Conservation (phyloP, 768 basidiomycete species). For the Hemileccinum impolitum region DNA sequence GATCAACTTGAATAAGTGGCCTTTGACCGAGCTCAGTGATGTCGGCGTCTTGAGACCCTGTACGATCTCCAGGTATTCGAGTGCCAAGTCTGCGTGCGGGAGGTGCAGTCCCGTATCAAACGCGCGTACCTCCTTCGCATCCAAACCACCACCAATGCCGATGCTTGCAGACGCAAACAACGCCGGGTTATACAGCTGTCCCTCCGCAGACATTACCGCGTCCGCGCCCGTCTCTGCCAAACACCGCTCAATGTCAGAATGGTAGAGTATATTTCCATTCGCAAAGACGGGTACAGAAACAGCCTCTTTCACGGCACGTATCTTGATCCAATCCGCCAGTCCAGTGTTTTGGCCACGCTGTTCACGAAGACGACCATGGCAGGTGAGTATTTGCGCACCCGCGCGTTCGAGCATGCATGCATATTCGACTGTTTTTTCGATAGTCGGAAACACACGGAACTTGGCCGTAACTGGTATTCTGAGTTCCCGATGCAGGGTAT, state of each 20-base stretch:
- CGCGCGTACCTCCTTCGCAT: constrained; percentile 14
- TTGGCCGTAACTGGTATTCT: constrained; percentile 95
- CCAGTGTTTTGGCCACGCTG: constrained; percentile 88
- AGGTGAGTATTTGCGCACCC: constrained; percentile 92
- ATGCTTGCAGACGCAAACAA: constrained; percentile 49
- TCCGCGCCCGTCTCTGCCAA: constrained; percentile 83
- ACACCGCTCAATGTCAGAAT: constrained; percentile 78
- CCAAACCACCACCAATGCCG: constrained; percentile 12
- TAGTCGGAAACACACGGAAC: constrained; percentile 83
- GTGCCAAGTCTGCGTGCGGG: constrained; percentile 62
- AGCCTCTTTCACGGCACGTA: constrained; percentile 85
- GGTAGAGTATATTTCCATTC: constrained; percentile 92
- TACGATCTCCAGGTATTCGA: constrained; percentile 86
- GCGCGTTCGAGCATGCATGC: constrained; percentile 95
- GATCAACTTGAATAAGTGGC: constrained; percentile 91
- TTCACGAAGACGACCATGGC: constrained; percentile 88
- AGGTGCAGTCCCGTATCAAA: constrained; percentile 49
- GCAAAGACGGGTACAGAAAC: constrained; percentile 94
- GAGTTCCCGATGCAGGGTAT: constrained; percentile 78
- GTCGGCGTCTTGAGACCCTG: constrained; percentile 59
- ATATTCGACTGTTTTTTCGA: constrained; percentile 89
- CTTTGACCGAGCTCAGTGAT: constrained; percentile 72
- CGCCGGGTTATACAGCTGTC: constrained; percentile 89
- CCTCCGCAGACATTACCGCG: constrained; percentile 94
- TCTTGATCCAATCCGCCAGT: constrained; percentile 85